A percentile compares a stretch with the other conserved stretches of the same genome.
phyloP scores from a whole-genome alignment of 208 protist species.

The Leishmania major region DNA sequence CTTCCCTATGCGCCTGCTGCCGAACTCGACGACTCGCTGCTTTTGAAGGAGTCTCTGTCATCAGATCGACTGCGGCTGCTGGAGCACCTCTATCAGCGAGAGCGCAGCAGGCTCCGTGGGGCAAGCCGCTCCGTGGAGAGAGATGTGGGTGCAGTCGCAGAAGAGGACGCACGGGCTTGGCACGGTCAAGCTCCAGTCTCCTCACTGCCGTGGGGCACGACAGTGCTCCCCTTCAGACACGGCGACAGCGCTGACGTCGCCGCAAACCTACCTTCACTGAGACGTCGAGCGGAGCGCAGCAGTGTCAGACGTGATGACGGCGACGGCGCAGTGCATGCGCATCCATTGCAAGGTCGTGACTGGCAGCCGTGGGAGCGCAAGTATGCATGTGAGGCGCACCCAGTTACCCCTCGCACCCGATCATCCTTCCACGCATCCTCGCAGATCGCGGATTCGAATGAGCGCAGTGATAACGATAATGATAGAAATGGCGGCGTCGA shows the following conservation, averaged over 20 bases:
- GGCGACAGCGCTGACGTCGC: not conserved
- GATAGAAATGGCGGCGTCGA: not conserved
- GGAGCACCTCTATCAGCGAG: conserved; percentile 4
- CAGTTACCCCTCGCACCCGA: not conserved
- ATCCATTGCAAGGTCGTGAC: not conserved
- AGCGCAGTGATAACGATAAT: not conserved
- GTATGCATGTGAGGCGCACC: not conserved
- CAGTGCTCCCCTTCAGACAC: not conserved
- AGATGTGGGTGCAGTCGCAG: not conserved
- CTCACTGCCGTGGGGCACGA: not conserved
- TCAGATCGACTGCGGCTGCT: conserved; percentile 1
- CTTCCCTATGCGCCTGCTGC: not conserved
- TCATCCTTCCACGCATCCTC: not conserved
- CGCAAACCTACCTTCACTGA: not conserved
- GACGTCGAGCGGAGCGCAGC: not conserved
- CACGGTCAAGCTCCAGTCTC: not conserved
- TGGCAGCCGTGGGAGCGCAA: conserved; percentile 22
- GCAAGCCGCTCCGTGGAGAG: not conserved
- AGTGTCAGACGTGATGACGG: not conserved
- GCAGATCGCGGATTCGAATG: not conserved
- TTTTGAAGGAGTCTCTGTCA: not conserved
- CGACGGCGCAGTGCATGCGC: not conserved
- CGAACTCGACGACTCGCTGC: not conserved
- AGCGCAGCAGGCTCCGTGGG: not conserved
- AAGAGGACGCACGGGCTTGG: not conserved